phyloP scores from a whole-genome alignment of 2,329 filamentous ascomycete species.

The Lasiodiplodia citricola region DNA sequence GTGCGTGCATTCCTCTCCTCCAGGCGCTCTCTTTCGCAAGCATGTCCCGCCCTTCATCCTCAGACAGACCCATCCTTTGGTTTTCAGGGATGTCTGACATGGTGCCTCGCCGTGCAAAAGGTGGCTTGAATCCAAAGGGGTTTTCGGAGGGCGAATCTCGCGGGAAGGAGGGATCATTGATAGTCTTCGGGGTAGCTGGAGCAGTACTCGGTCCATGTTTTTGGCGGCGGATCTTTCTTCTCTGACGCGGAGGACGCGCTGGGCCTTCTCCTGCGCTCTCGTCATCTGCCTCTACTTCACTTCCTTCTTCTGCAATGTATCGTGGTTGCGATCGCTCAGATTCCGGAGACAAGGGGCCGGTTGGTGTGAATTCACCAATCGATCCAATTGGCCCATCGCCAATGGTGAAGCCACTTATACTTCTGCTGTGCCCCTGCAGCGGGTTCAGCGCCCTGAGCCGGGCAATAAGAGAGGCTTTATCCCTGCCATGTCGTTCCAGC shows the following conservation, averaged over 20 bases:
- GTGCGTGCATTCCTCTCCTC: constrained; percentile 50
- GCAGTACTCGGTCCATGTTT: constrained; percentile 65
- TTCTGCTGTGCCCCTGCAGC: constrained; percentile 56
- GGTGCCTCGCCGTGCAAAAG: constrained; percentile 60
- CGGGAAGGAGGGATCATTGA: constrained; percentile 56
- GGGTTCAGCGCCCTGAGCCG: constrained; percentile 74
- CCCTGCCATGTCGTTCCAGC: constrained; percentile 53
- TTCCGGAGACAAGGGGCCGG: constrained; percentile 50
- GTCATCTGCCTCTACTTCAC: constrained; percentile 77
- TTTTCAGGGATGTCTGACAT: constrained; percentile 56
- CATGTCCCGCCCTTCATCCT: constrained; percentile 57
- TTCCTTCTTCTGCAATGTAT: constrained; percentile 63
- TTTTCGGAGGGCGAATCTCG: constrained; percentile 42
- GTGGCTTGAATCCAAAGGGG: constrained; percentile 50
- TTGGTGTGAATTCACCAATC: constrained; percentile 45
- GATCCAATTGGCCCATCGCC: constrained; percentile 44
- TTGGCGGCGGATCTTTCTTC: constrained; percentile 66
- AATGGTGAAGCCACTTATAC: constrained; percentile 53
- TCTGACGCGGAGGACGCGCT: constrained; percentile 55
- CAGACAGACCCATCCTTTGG: constrained; percentile 53
- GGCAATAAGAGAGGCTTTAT: constrained; percentile 72
- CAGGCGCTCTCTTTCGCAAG: constrained; percentile 53
- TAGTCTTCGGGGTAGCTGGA: constrained; percentile 68
- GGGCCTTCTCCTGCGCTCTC: constrained; percentile 78
- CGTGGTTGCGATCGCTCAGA: constrained; percentile 55